A percentile compares a stretch with the other conserved stretches of the same genome.
phyloP scores from a whole-genome alignment of 1,284 basidiomycete species.

The Sanghuangporus baumii region DNA sequence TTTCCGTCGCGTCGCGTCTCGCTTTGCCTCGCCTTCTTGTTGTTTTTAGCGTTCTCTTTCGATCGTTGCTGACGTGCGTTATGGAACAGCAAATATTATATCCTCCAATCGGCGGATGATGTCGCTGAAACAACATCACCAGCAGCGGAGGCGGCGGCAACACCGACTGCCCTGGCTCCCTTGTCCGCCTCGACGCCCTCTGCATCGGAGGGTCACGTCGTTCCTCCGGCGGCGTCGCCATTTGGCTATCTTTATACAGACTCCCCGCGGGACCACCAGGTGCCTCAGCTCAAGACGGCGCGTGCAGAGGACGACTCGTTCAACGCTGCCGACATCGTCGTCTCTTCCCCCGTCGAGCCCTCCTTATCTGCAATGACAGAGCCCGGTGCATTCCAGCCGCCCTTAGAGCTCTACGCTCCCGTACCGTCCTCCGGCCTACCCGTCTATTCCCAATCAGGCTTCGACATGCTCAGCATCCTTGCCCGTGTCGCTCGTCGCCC shows the following conservation, averaged over 20 bases:
- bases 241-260: conserved; percentile 3
- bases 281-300: background rate
- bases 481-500: conserved; percentile 71
- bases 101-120: background rate
- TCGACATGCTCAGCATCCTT: conserved; percentile 83
- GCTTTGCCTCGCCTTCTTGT: conserved; percentile 4
- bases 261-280: background rate
- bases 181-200: background rate
- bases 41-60: background rate
- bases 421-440: conserved; percentile 28
- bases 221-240: conserved; percentile 2
- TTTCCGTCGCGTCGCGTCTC: background rate
- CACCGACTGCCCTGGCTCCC: background rate
- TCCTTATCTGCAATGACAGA: background rate
- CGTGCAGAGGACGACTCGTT: background rate
- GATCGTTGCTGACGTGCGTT: background rate
- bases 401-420: background rate
- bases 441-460: conserved; percentile 85
- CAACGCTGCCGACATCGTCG: background rate
- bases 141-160: too few species aligned
- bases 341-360: background rate
- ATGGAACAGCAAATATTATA: conserved; percentile 10
- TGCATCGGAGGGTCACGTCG: background rate
- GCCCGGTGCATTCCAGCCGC: background rate
- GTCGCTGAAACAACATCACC: background rate